Percentiles rank a stretch among this genome's conserved stretches.
Conservation (phyloP, 306 rosid genomes). For the Morella rubra region DNA sequence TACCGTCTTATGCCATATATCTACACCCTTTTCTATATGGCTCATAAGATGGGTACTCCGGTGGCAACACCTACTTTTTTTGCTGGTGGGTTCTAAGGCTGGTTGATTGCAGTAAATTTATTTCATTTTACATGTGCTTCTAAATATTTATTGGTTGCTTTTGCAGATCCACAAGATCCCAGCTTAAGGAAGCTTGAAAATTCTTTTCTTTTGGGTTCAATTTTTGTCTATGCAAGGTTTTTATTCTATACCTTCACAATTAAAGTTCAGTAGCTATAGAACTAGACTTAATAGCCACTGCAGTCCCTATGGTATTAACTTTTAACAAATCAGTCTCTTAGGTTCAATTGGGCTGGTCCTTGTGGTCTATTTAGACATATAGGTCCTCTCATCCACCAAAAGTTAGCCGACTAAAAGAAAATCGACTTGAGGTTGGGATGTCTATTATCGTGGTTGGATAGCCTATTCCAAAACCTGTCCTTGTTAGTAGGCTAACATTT, state of each 20-base stretch:
- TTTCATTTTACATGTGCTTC: constrained; percentile 11
- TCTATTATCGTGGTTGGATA: no score
- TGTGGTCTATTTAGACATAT: no score
- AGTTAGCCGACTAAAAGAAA: no score
- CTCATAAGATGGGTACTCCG: constrained; percentile 79
- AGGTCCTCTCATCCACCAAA: no score
- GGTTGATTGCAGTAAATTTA: constrained; percentile 23
- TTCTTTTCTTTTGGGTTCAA: constrained; percentile 82
- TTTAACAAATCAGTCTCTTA: no score
- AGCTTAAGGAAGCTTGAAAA: constrained; percentile 68
- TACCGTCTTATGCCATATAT: constrained; percentile 72
- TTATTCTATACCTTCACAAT: constrained; percentile 25
- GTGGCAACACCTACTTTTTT: constrained; percentile 82
- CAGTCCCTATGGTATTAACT: no score
- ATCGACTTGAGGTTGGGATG: no score
- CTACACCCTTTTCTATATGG: constrained; percentile 83
- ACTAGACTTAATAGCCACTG: background rate
- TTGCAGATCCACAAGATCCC: constrained; percentile 79
- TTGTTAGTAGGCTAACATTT: no score
- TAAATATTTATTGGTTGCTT: constrained; percentile 19
- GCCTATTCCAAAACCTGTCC: no score
- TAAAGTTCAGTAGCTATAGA: background rate
- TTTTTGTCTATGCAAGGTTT: constrained; percentile 84
- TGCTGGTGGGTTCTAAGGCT: constrained; percentile 63
- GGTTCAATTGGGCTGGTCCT: no score